phyloP scores from a whole-genome alignment of 2,329 filamentous ascomycete genomes.

The Arthrobotrys megalospora region DNA sequence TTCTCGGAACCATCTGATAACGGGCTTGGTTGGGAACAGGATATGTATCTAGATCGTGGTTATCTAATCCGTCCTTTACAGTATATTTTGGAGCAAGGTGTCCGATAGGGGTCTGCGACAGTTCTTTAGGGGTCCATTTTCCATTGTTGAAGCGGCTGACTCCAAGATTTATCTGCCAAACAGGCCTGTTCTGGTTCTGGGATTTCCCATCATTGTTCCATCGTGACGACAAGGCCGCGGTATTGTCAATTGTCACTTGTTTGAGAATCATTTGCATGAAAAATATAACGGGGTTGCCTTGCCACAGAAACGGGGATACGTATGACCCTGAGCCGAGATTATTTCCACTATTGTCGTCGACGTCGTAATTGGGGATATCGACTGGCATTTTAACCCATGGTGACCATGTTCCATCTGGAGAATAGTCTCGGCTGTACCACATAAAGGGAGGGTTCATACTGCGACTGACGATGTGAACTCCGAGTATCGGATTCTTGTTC shows the following conservation, averaged over 20 bases:
- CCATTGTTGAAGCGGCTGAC: conserved; percentile 63
- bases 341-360: neutral
- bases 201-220: conserved; percentile 14
- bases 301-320: conserved; percentile 8
- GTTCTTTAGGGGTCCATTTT: conserved; percentile 63
- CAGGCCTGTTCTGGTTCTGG: conserved; percentile 2
- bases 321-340: conserved; percentile 4
- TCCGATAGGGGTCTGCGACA: neutral
- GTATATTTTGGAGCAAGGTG: conserved; percentile 1
- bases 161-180: conserved; percentile 62
- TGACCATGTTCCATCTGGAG: conserved; percentile 9
- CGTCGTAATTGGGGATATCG: conserved; percentile 11
- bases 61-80: conserved; percentile 1
- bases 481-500: neutral
- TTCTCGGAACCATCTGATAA: conserved; percentile 13
- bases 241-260: conserved; percentile 4
- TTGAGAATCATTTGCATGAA: conserved; percentile 29
- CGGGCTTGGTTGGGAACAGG: conserved; percentile 15
- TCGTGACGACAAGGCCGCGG: neutral
- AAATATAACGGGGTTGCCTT: conserved; percentile 19
- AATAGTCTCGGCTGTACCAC: conserved; percentile 14
- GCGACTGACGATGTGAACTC: conserved; percentile 16
- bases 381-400: conserved; percentile 12
- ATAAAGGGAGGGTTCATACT: conserved; percentile 10
- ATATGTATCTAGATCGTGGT: neutral